A percentile compares a stretch with the other conserved stretches of the same genome.
phyloP scores from a whole-genome alignment of 495 filamentous ascomycete species.

The Diplogelasinospora grovesii region DNA sequence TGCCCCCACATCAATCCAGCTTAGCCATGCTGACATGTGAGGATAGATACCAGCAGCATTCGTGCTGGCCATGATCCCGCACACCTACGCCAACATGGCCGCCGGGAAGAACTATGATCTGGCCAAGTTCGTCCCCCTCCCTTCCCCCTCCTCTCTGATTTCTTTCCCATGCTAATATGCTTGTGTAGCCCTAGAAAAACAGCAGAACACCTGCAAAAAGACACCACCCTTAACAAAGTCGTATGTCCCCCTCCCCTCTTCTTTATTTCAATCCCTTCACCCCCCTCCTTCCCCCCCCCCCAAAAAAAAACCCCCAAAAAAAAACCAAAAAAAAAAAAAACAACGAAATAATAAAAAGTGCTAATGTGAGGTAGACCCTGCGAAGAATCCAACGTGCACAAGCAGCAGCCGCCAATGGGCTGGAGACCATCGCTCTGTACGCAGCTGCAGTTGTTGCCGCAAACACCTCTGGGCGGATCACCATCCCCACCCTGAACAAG shows the following conservation, averaged over 20 bases:
- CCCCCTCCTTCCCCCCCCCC: conserved; percentile 3
- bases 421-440: conserved; percentile 45
- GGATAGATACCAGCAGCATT: conserved; percentile 42
- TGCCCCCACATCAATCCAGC: too few species aligned
- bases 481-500: conserved; percentile 28
- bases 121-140: conserved; percentile 13
- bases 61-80: conserved; percentile 30
- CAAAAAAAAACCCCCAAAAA: conserved; percentile 1
- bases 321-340: neutral
- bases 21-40: too few species aligned
- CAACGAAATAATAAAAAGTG: neutral
- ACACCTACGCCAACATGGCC: conserved; percentile 25
- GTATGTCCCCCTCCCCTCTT: conserved; percentile 17
- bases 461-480: conserved; percentile 35
- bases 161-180: too few species aligned
- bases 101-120: conserved; percentile 37
- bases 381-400: conserved; percentile 41
- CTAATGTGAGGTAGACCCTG: too few species aligned
- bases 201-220: conserved; percentile 23
- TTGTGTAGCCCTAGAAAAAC: conserved; percentile 21
- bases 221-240: conserved; percentile 36
- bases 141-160: neutral
- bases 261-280: neutral
- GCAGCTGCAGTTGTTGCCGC: conserved; percentile 45
- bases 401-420: conserved; percentile 39